Conservation (phyloP, 2,329 filamentous ascomycete species). For the Trichoderma oligosporum region DNA sequence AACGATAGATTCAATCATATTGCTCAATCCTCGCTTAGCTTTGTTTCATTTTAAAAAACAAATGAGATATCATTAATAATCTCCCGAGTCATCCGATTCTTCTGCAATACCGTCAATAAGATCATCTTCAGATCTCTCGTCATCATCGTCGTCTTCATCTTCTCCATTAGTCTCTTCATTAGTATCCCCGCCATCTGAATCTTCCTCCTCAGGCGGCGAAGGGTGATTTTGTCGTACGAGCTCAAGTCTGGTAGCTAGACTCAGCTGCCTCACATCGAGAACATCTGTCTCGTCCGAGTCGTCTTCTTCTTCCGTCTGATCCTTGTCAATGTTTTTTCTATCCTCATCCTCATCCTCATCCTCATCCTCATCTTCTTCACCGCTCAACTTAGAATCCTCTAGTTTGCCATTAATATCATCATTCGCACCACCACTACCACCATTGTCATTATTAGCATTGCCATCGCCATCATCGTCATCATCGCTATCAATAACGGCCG, state of each 20-base stretch:
- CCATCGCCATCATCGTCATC: slow-evolving; percentile 19
- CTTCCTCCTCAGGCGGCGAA: slow-evolving; percentile 21
- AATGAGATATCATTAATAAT: not conserved
- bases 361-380: slow-evolving; percentile 17
- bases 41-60: not conserved
- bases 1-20: not conserved
- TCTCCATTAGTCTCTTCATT: slow-evolving; percentile 22
- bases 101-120: slow-evolving; percentile 35
- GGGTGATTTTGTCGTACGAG: slow-evolving; percentile 21
- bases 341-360: slow-evolving; percentile 1
- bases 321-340: not conserved
- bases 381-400: not conserved
- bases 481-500: not conserved
- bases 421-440: too few species aligned
- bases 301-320: slow-evolving; percentile 3
- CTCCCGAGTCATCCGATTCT: slow-evolving; percentile 30
- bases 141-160: slow-evolving; percentile 19
- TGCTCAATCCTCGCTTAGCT: not conserved
- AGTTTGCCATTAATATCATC: not conserved
- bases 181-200: slow-evolving; percentile 20
- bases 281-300: slow-evolving; percentile 20
- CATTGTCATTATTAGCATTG: not conserved
- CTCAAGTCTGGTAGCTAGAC: slow-evolving; percentile 27
- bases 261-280: slow-evolving; percentile 19
- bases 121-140: slow-evolving; percentile 25